A percentile compares a stretch with the other conserved stretches of the same genome.
These are phyloP conservation scores for Myxozyma vanderwaltii DNA, from an alignment of 805 yeast species.

Conservation along the genomic window DNA sequence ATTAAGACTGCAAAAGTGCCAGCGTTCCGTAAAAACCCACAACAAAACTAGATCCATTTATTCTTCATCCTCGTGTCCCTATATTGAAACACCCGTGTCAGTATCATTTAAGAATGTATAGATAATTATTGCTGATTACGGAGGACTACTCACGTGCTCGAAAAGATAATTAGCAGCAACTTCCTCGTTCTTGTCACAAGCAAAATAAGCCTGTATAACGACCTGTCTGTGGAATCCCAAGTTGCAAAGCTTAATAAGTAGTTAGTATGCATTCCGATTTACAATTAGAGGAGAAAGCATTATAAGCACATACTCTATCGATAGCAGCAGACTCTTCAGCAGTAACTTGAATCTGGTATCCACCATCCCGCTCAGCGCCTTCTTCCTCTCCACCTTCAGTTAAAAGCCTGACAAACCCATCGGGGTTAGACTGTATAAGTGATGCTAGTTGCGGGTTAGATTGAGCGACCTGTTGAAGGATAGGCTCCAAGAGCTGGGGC, in stretches of 20 bases:
- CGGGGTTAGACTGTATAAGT: slow-evolving; percentile 61
- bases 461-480: slow-evolving; percentile 77
- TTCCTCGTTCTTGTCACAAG: slow-evolving; percentile 97
- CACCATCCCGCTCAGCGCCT: slow-evolving; percentile 48
- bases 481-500: slow-evolving; percentile 84
- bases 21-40: not conserved
- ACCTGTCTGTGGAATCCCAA: slow-evolving; percentile 87
- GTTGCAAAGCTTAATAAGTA: slow-evolving; percentile 59
- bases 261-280: not conserved
- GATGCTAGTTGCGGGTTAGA: slow-evolving; percentile 85
- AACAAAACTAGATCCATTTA: slow-evolving; percentile 1
- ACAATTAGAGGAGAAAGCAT: not conserved
- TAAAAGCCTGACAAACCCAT: slow-evolving; percentile 75
- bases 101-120: no score
- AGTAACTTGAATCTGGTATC: slow-evolving; percentile 63
- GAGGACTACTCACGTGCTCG: slow-evolving; percentile 45
- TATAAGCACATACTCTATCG: slow-evolving; percentile 49
- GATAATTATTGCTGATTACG: no score
- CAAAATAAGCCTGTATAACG: slow-evolving; percentile 92
- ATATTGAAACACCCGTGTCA: not conserved
- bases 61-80: slow-evolving; percentile 34
- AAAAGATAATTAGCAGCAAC: slow-evolving; percentile 91
- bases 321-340: slow-evolving; percentile 89
- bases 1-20: not conserved
- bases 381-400: slow-evolving; percentile 48